Conservation (phyloP, 768 basidiomycete genomes). For the Tricholoma furcatifolium region DNA sequence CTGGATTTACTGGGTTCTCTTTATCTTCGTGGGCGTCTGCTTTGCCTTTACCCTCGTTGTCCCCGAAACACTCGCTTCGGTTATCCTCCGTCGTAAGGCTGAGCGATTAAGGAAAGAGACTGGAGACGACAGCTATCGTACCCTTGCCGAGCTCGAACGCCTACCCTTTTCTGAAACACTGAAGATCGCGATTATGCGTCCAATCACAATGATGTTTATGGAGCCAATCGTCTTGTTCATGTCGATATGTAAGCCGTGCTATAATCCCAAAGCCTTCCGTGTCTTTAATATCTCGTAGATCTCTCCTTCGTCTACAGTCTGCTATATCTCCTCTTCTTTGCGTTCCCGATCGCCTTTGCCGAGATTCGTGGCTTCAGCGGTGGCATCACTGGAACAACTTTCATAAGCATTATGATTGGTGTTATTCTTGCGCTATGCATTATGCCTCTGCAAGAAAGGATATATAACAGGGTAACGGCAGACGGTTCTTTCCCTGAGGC, state of each 20-base stretch:
- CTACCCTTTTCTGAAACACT: background rate
- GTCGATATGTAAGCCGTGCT: background rate
- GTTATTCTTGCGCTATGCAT: constrained; percentile 26
- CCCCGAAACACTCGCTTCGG: constrained; percentile 49
- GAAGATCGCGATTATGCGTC: background rate
- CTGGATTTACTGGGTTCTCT: constrained; percentile 48
- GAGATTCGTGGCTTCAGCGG: constrained; percentile 37
- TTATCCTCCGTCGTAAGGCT: constrained; percentile 43
- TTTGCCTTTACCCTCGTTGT: constrained; percentile 38
- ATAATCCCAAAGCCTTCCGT: background rate
- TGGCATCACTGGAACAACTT: constrained; percentile 38
- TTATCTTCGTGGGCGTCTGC: constrained; percentile 37
- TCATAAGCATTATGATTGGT: constrained; percentile 42
- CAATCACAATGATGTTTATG: constrained; percentile 1
- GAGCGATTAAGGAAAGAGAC: constrained; percentile 35
- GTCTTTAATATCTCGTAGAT: background rate
- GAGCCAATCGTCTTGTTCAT: constrained; percentile 1
- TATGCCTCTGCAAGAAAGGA: constrained; percentile 32
- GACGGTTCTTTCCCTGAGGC: constrained; percentile 41
- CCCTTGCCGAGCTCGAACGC: background rate
- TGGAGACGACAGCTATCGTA: constrained; percentile 13
- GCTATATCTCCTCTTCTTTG: constrained; percentile 34
- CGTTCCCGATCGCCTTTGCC: constrained; percentile 40
- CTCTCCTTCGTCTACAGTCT: background rate
- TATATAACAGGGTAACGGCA: constrained; percentile 28